Evolutionary conservation across 2,329 filamentous ascomycete species (phyloP).

Genomic region (Fusarium sp.): DNA sequence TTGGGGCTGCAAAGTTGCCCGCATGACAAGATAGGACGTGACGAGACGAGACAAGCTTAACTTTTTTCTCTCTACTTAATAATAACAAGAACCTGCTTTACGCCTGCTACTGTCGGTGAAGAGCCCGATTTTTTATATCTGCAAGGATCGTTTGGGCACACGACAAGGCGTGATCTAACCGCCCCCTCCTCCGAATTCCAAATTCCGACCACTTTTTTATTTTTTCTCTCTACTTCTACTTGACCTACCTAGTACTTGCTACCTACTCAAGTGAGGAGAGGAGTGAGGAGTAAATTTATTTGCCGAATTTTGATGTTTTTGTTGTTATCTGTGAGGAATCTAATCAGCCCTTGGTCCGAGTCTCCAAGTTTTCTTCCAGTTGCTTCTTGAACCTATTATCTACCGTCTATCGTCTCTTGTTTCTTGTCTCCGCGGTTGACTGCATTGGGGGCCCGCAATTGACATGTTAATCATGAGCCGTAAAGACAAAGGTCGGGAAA

Average conservation of each 20-base stretch:
- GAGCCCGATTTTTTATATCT: constrained; percentile 6
- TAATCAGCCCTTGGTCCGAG: constrained; percentile 1
- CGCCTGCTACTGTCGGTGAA: constrained; percentile 19
- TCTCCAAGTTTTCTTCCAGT: constrained; percentile 13
- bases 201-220: constrained; percentile 18
- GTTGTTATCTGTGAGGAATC: constrained; percentile 10
- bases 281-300: constrained; percentile 10
- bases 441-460: constrained; percentile 40
- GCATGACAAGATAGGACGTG: constrained; percentile 10
- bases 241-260: not conserved
- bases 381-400: constrained; percentile 16
- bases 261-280: constrained; percentile 6
- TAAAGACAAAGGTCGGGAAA: constrained; percentile 39
- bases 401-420: constrained; percentile 3
- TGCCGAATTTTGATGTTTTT: constrained; percentile 9
- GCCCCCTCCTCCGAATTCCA: constrained; percentile 25
- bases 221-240: not conserved
- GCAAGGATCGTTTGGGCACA: constrained; percentile 38
- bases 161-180: constrained; percentile 39
- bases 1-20: constrained; percentile 4
- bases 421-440: constrained; percentile 39
- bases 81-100: not conserved
- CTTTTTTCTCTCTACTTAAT: constrained; percentile 7
- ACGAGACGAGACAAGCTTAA: constrained; percentile 10
- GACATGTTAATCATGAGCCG: constrained; percentile 42